phyloP scores from a whole-genome alignment of 345 rosid species.

The Pistacia vera region DNA sequence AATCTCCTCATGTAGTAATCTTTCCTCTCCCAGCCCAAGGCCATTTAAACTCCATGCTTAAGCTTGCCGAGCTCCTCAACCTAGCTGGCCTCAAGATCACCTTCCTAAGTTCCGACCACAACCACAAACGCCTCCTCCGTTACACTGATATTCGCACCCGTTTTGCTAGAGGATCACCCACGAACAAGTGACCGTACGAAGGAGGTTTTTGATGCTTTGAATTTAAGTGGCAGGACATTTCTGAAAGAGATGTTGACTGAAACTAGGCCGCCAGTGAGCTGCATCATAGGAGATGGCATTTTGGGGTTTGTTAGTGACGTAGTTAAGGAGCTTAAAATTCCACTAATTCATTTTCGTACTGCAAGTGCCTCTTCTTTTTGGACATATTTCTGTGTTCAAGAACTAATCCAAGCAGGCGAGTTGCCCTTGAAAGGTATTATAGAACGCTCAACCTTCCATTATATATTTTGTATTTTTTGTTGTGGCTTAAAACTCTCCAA shows the following conservation, averaged over 20 bases:
- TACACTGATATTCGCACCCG: slow-evolving; percentile 16
- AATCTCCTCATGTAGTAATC: slow-evolving; percentile 35
- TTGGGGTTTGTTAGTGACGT: slow-evolving; percentile 24
- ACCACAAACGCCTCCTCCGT: slow-evolving; percentile 24
- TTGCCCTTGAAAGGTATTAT: slow-evolving; percentile 37
- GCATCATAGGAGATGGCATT: slow-evolving; percentile 33
- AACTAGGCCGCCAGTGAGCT: slow-evolving; percentile 5
- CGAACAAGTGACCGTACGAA: background rate
- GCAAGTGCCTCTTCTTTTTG: slow-evolving; percentile 22
- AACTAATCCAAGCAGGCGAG: slow-evolving; percentile 30
- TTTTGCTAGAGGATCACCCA: slow-evolving; percentile 20
- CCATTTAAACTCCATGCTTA: slow-evolving; percentile 47
- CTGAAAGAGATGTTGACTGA: slow-evolving; percentile 19
- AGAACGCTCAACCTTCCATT: no score
- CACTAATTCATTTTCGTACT: slow-evolving; percentile 27
- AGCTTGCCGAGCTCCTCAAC: slow-evolving; percentile 39
- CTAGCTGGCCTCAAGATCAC: slow-evolving; percentile 33
- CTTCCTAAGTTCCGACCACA: slow-evolving; percentile 36
- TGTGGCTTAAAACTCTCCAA: no score
- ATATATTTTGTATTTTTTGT: no score
- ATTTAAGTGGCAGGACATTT: background rate
- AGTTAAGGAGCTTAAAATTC: slow-evolving; percentile 20
- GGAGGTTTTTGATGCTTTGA: slow-evolving; percentile 11
- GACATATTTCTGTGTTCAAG: slow-evolving; percentile 31
- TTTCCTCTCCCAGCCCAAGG: slow-evolving; percentile 41